Percentiles rank a stretch among this genome's conserved stretches.
These are phyloP conservation scores for Penicillium verhagenii DNA, from an alignment of 495 filamentous ascomycete species.

Conservation along the genomic window DNA sequence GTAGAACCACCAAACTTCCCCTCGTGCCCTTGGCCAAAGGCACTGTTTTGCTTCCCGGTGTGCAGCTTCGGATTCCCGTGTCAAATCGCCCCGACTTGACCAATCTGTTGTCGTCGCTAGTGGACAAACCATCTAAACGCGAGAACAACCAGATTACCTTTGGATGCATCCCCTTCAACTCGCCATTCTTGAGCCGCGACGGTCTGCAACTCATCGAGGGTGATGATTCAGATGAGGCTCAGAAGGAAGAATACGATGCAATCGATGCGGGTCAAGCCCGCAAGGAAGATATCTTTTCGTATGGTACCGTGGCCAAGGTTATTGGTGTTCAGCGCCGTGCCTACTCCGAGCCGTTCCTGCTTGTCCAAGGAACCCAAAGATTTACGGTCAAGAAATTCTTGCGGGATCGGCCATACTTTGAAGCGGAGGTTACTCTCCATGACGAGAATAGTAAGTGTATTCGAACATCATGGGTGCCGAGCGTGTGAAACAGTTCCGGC, in stretches of 20 bases:
- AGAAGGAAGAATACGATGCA: slow-evolving; percentile 38
- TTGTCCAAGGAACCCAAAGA: slow-evolving; percentile 81
- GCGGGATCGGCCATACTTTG: slow-evolving; percentile 81
- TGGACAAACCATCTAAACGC: slow-evolving; percentile 62
- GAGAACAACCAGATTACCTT: slow-evolving; percentile 67
- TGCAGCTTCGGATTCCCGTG: slow-evolving; percentile 73
- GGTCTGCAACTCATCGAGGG: slow-evolving; percentile 69
- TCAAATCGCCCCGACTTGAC: slow-evolving; percentile 78
- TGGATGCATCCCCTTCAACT: slow-evolving; percentile 77
- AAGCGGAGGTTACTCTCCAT: slow-evolving; percentile 66
- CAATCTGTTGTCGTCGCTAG: slow-evolving; percentile 74
- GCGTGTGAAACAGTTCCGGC: not conserved
- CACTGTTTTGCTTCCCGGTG: slow-evolving; percentile 76
- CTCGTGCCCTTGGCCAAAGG: slow-evolving; percentile 74
- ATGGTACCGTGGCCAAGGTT: slow-evolving; percentile 78
- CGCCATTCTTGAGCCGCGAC: slow-evolving; percentile 62
- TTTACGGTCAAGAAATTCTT: slow-evolving; percentile 72
- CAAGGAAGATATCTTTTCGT: slow-evolving; percentile 71
- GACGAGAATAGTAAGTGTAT: slow-evolving; percentile 58
- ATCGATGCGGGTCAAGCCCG: slow-evolving; percentile 59
- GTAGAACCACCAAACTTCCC: slow-evolving; percentile 57
- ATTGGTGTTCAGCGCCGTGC: slow-evolving; percentile 77
- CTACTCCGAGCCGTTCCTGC: slow-evolving; percentile 72
- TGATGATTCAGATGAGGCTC: slow-evolving; percentile 36
- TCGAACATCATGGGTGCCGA: not conserved